These are phyloP conservation scores for Picochlorum sp. DNA, from an alignment of 139 green algal species.

Conservation along the genomic window DNA sequence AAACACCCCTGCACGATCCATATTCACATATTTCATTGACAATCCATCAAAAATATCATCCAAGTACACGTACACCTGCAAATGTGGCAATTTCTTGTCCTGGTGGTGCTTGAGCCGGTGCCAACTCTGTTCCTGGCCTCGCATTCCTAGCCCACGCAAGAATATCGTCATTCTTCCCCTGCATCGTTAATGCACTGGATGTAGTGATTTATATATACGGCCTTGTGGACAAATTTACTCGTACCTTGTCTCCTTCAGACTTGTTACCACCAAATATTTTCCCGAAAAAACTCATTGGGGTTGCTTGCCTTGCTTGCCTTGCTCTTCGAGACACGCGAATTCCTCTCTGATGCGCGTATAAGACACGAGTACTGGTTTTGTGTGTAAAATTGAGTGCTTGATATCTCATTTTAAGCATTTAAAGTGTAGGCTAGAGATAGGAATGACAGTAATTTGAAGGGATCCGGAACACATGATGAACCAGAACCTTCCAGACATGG, in stretches of 20 bases:
- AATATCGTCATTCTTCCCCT: constrained; percentile 42
- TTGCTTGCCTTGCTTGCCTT: no score
- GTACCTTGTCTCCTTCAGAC: background rate
- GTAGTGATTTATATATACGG: no score
- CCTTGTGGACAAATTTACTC: no score
- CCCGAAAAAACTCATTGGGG: background rate
- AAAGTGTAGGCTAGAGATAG: no score
- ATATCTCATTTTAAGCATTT: no score
- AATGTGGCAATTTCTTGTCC: constrained; percentile 50
- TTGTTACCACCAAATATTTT: background rate
- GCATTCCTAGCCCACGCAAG: constrained; percentile 28
- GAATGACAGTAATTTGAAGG: no score
- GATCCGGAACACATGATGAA: no score
- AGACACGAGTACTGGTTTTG: no score
- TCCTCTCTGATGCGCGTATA: no score
- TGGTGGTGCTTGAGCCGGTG: constrained; percentile 35
- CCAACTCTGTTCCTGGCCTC: constrained; percentile 37
- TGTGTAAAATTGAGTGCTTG: no score
- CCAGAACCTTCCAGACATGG: no score
- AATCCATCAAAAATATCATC: background rate
- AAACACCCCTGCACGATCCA: constrained; percentile 59
- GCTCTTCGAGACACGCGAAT: no score
- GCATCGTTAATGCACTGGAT: background rate
- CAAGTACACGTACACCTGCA: constrained; percentile 20
- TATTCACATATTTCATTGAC: background rate